phyloP scores from a whole-genome alignment of 2,329 filamentous ascomycete genomes.

The Blastomyces gilchristii region DNA sequence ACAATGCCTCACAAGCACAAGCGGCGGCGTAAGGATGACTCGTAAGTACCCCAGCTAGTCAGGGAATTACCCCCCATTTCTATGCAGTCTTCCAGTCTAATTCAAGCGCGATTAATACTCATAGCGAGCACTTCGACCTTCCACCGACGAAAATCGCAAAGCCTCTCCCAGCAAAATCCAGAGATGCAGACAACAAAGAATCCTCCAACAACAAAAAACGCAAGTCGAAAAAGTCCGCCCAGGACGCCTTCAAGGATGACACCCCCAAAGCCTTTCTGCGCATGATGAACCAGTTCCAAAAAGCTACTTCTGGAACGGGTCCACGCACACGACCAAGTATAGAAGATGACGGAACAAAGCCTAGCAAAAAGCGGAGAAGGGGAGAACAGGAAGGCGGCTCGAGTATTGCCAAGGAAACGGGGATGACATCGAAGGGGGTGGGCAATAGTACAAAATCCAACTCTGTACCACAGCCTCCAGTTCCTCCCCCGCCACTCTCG shows the following conservation, averaged over 20 bases:
- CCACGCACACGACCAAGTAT: slow-evolving; percentile 43
- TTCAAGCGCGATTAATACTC: slow-evolving; percentile 12
- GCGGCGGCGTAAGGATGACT: slow-evolving; percentile 42
- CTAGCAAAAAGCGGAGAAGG: slow-evolving; percentile 39
- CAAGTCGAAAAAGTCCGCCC: slow-evolving; percentile 24
- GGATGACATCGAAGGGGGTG: slow-evolving; percentile 6
- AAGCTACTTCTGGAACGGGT: slow-evolving; percentile 1
- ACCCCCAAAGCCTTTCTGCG: slow-evolving; percentile 80
- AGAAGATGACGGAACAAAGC: slow-evolving; percentile 50
- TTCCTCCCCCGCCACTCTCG: background rate
- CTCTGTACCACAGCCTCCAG: background rate
- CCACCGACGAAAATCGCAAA: slow-evolving; percentile 51
- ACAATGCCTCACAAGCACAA: slow-evolving; percentile 83
- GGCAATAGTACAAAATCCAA: background rate
- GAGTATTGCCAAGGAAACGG: slow-evolving; percentile 15
- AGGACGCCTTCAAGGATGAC: slow-evolving; percentile 49
- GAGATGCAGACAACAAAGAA: slow-evolving; percentile 29
- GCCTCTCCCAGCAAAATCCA: slow-evolving; percentile 46
- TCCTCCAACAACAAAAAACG: slow-evolving; percentile 28
- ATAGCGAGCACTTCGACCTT: slow-evolving; percentile 42
- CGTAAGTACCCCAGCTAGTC: slow-evolving; percentile 34
- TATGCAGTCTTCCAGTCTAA: slow-evolving; percentile 34
- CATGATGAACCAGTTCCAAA: slow-evolving; percentile 51
- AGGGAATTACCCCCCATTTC: slow-evolving; percentile 30
- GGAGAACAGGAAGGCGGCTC: slow-evolving; percentile 16